These are phyloP conservation scores for Mucor sp. DNA, from an alignment of 371 early-diverging fungal species.

Conservation along the genomic window DNA sequence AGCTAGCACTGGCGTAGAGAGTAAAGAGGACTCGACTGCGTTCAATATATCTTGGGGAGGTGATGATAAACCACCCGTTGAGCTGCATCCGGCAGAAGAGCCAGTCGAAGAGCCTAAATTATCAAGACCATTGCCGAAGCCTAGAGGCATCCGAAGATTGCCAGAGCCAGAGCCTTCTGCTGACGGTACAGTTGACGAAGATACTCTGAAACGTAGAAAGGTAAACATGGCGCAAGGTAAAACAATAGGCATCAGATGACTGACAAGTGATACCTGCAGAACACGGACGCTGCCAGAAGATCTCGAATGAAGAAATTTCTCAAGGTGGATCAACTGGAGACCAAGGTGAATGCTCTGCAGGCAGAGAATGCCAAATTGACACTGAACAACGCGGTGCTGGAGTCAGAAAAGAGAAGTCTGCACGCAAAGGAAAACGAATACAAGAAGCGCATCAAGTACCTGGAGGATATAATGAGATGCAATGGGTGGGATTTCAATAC, in stretches of 20 bases:
- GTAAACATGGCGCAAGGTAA: conserved; percentile 17
- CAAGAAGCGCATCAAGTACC: conserved; percentile 62
- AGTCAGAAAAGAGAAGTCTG: conserved; percentile 66
- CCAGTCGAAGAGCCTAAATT: conserved; percentile 14
- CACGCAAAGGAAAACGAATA: conserved; percentile 69
- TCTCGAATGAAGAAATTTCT: conserved; percentile 86
- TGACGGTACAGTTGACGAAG: conserved; percentile 51
- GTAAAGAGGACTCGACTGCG: conserved; percentile 20
- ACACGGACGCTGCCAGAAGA: conserved; percentile 93
- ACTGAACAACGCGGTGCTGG: conserved; percentile 71
- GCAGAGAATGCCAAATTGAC: conserved; percentile 71
- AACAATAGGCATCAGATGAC: background rate
- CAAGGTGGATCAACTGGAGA: conserved; percentile 81
- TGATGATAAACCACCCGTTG: conserved; percentile 43
- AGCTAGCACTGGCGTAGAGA: background rate
- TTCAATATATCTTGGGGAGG: conserved; percentile 58
- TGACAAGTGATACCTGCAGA: conserved; percentile 42
- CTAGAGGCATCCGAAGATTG: conserved; percentile 43
- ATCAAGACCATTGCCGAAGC: conserved; percentile 46
- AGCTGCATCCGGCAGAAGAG: conserved; percentile 28
- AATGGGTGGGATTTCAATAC: conserved; percentile 10
- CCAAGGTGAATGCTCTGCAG: conserved; percentile 74
- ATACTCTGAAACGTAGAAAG: conserved; percentile 43
- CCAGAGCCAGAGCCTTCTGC: conserved; percentile 52
- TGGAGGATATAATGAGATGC: conserved; percentile 52